These are phyloP conservation scores for Ceratocystis cacaofunesta DNA, from an alignment of 2,329 filamentous ascomycete genomes.

Conservation along the genomic window DNA sequence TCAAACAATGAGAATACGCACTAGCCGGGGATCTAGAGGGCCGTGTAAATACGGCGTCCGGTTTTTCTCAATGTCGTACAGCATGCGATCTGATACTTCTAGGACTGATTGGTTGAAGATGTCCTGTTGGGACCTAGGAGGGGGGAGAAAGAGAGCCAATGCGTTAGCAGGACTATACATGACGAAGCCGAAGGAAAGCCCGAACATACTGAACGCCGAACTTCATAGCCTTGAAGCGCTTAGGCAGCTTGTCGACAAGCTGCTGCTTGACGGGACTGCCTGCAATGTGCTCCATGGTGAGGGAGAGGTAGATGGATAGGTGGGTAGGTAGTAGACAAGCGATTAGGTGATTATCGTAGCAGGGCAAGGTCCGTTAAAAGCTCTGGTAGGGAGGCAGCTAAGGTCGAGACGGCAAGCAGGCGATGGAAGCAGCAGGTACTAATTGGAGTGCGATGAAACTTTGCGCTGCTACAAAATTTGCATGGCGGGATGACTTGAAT, in stretches of 20 bases:
- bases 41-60: constrained; percentile 67
- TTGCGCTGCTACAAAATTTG: constrained; percentile 15
- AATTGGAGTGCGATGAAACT: background rate
- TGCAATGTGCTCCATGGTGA: constrained; percentile 19
- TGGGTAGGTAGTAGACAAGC: background rate
- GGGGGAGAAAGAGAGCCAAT: background rate
- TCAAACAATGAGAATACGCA: constrained; percentile 21
- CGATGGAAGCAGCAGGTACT: background rate
- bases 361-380: background rate
- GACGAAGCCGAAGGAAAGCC: background rate
- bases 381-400: background rate
- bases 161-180: background rate
- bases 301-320: background rate
- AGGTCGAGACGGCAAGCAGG: background rate
- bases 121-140: constrained; percentile 64
- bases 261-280: constrained; percentile 56
- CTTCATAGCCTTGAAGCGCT: constrained; percentile 83
- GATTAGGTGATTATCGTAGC: background rate
- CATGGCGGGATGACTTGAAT: constrained; percentile 11
- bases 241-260: constrained; percentile 75
- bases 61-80: constrained; percentile 78
- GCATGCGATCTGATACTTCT: constrained; percentile 82
- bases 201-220: constrained; percentile 73
- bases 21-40: constrained; percentile 71
- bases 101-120: constrained; percentile 91